These are phyloP conservation scores for Rhamnella rubrinervis DNA, from an alignment of 331 rosid genomes.

Conservation along the genomic window DNA sequence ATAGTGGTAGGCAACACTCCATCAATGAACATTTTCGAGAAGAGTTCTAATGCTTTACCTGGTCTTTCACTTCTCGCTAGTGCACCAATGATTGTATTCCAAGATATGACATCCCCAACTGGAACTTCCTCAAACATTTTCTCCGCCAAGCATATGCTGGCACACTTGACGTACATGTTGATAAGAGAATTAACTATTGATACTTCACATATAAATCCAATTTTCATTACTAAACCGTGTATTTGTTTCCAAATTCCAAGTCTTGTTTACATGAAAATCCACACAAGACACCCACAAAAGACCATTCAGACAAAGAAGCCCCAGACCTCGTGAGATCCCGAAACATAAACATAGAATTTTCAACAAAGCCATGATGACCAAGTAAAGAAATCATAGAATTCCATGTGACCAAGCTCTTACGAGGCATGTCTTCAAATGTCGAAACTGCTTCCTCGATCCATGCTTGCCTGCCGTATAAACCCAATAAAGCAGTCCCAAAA, in stretches of 20 bases:
- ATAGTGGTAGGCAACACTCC: slow-evolving; percentile 52
- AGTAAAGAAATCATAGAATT: slow-evolving; percentile 59
- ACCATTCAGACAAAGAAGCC: slow-evolving; percentile 44
- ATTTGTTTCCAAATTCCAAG: slow-evolving; percentile 50
- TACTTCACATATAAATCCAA: slow-evolving; percentile 47
- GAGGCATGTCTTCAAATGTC: slow-evolving; percentile 51
- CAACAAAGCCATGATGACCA: slow-evolving; percentile 42
- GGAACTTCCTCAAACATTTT: slow-evolving; percentile 48
- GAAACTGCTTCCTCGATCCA: slow-evolving; percentile 49
- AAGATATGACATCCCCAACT: slow-evolving; percentile 46
- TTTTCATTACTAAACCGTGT: slow-evolving; percentile 55
- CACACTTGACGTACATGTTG: slow-evolving; percentile 53
- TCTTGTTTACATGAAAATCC: slow-evolving; percentile 44
- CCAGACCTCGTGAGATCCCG: slow-evolving; percentile 44
- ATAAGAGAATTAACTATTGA: slow-evolving; percentile 46
- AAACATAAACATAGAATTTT: slow-evolving; percentile 50
- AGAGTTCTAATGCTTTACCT: slow-evolving; percentile 45
- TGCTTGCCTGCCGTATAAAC: slow-evolving; percentile 55
- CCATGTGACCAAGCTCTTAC: slow-evolving; percentile 73
- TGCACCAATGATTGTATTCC: slow-evolving; percentile 58
- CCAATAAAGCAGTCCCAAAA: slow-evolving; percentile 71
- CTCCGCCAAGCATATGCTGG: slow-evolving; percentile 36
- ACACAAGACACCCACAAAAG: slow-evolving; percentile 52
- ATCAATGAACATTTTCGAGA: slow-evolving; percentile 38
- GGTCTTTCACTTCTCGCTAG: slow-evolving; percentile 43